These are phyloP conservation scores for Aciculosporium take DNA, from an alignment of 2,329 filamentous ascomycete genomes.

Conservation along the genomic window DNA sequence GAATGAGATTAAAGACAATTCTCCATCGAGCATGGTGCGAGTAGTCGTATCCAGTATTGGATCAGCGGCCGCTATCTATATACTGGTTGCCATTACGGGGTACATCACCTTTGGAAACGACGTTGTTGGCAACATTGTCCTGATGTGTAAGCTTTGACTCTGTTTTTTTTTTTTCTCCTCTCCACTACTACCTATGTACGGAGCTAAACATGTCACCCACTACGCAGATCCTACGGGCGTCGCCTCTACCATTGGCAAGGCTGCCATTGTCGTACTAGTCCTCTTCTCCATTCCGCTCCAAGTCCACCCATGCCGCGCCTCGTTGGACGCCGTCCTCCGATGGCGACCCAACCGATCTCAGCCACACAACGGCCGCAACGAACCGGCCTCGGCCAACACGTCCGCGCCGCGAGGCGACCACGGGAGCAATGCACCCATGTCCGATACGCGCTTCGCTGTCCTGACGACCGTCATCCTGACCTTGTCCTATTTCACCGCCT, in stretches of 20 bases:
- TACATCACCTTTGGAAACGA: constrained; percentile 91
- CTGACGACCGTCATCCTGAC: constrained; percentile 80
- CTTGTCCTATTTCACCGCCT: constrained; percentile 71
- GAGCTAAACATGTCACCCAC: constrained; percentile 10
- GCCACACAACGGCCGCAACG: constrained; percentile 22
- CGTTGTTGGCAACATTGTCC: constrained; percentile 83
- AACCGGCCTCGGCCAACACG: constrained; percentile 27
- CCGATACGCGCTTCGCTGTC: constrained; percentile 74
- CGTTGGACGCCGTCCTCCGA: constrained; percentile 80
- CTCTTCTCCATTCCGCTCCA: constrained; percentile 95
- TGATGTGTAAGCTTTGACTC: constrained; percentile 65
- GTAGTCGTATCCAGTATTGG: constrained; percentile 80
- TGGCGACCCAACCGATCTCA: constrained; percentile 57
- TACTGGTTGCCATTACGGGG: constrained; percentile 84
- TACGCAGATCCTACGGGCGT: constrained; percentile 30
- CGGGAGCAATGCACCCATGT: constrained; percentile 50
- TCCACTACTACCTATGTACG: neutral
- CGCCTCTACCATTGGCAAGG: constrained; percentile 81
- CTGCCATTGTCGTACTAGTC: constrained; percentile 88
- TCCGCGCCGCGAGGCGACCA: constrained; percentile 32
- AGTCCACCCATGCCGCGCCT: constrained; percentile 91
- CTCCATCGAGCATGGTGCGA: constrained; percentile 55
- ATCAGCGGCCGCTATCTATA: constrained; percentile 72
- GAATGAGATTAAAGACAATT: constrained; percentile 83
- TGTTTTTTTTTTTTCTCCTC: no score